Percentiles rank a stretch among this genome's conserved stretches.
Evolutionary conservation across 768 basidiomycete species (phyloP).

Genomic region (Trametes elegans): DNA sequence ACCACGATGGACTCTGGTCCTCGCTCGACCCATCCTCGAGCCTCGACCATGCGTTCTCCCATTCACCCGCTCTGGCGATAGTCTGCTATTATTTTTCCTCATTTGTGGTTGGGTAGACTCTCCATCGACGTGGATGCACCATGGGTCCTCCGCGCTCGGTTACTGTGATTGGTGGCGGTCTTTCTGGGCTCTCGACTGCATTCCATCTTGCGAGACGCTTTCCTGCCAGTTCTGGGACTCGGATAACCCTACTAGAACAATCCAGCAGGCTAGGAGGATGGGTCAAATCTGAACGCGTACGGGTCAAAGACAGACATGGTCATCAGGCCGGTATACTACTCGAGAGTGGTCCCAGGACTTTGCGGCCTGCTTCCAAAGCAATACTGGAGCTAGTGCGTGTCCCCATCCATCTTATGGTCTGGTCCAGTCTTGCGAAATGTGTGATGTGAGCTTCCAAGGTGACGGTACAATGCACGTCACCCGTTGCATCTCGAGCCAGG

Average conservation of each 20-base stretch:
- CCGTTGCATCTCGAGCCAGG: no score
- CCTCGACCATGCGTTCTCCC: background rate
- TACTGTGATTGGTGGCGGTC: conserved; percentile 75
- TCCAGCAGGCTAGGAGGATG: conserved; percentile 77
- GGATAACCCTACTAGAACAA: conserved; percentile 71
- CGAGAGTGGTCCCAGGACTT: conserved; percentile 85
- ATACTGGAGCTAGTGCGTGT: conserved; percentile 66
- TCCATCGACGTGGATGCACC: background rate
- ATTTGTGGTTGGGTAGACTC: background rate
- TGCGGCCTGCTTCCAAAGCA: conserved; percentile 72
- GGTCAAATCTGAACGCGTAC: conserved; percentile 62
- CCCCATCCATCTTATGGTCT: background rate
- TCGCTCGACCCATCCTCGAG: background rate
- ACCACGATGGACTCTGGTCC: background rate
- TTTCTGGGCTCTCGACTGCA: conserved; percentile 79
- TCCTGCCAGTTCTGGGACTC: conserved; percentile 47
- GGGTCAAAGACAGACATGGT: conserved; percentile 32
- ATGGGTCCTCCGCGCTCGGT: conserved; percentile 35
- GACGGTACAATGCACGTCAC: no score
- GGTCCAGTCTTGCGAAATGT: background rate
- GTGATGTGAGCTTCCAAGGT: background rate
- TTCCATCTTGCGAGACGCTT: conserved; percentile 72
- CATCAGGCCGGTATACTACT: conserved; percentile 48
- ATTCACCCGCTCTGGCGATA: background rate
- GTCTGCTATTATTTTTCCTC: background rate